phyloP scores from a whole-genome alignment of 306 rosid species.

The Cicer pinnatifidum region DNA sequence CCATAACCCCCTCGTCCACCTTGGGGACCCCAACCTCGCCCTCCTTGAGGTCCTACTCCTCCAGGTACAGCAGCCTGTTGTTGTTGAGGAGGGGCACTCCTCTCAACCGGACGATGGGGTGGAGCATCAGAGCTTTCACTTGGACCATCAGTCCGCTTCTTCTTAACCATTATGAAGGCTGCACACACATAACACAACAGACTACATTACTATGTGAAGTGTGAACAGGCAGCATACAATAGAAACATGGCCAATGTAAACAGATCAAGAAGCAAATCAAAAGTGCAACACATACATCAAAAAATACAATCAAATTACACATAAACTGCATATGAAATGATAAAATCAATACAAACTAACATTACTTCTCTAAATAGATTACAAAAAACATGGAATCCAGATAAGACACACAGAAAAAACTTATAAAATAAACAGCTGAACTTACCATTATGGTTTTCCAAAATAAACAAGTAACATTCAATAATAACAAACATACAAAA shows the following conservation, averaged over 20 bases:
- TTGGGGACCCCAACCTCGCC: slow-evolving; percentile 68
- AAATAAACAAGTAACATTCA: background rate
- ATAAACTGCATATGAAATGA: background rate
- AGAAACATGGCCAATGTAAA: background rate
- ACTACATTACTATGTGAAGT: background rate
- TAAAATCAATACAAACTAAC: background rate
- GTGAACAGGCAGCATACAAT: background rate
- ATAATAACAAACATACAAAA: background rate
- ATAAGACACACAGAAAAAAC: background rate
- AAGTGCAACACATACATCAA: background rate
- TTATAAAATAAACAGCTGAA: background rate
- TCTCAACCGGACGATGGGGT: slow-evolving; percentile 57
- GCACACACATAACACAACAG: background rate
- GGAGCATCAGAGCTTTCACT: slow-evolving; percentile 63
- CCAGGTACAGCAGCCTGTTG: slow-evolving; percentile 53
- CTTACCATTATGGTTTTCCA: background rate
- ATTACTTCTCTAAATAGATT: background rate
- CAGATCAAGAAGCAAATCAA: background rate
- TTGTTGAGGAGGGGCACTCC: slow-evolving; percentile 61
- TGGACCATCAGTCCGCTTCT: slow-evolving; percentile 72
- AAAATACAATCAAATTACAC: background rate
- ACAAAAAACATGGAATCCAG: background rate
- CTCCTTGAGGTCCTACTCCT: slow-evolving; percentile 73
- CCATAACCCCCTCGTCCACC: slow-evolving; percentile 57
- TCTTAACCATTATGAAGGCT: slow-evolving; percentile 72